Evolutionary conservation across 768 basidiomycete genomes (phyloP).

Genomic region (Auricularia auricula-judae): DNA sequence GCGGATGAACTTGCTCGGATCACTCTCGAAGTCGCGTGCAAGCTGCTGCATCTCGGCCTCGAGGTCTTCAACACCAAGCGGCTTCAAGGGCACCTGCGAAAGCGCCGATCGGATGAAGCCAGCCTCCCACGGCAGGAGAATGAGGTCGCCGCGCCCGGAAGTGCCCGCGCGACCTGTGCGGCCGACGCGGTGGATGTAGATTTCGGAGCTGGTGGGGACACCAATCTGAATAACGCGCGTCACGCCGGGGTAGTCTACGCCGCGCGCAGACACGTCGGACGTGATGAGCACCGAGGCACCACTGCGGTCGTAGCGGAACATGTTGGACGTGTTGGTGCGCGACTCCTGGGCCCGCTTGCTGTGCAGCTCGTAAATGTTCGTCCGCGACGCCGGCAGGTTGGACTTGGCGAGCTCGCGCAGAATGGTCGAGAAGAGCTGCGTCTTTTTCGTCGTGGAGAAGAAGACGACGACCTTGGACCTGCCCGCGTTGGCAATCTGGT

Average conservation of each 20-base stretch:
- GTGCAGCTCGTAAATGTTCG: slow-evolving; percentile 70
- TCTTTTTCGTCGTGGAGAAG: slow-evolving; percentile 75
- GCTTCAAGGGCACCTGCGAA: slow-evolving; percentile 56
- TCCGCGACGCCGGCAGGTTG: slow-evolving; percentile 40
- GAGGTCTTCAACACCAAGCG: slow-evolving; percentile 39
- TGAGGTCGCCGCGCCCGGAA: slow-evolving; percentile 62
- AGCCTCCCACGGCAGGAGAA: slow-evolving; percentile 71
- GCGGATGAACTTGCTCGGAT: slow-evolving; percentile 27
- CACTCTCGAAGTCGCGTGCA: slow-evolving; percentile 36
- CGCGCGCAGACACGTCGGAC: slow-evolving; percentile 82
- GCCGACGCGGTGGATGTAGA: slow-evolving; percentile 80
- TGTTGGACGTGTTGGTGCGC: slow-evolving; percentile 45
- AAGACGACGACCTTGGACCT: slow-evolving; percentile 74
- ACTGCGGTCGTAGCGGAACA: slow-evolving; percentile 44
- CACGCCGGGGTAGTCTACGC: slow-evolving; percentile 81
- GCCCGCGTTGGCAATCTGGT: slow-evolving; percentile 62
- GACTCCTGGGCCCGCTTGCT: slow-evolving; percentile 54
- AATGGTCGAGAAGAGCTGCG: slow-evolving; percentile 60
- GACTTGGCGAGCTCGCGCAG: slow-evolving; percentile 37
- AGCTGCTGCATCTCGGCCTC: slow-evolving; percentile 33
- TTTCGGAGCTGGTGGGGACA: slow-evolving; percentile 52
- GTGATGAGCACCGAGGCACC: slow-evolving; percentile 61
- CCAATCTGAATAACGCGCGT: slow-evolving; percentile 90
- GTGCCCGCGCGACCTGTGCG: slow-evolving; percentile 64
- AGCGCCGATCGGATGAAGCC: slow-evolving; percentile 55